Conservation (phyloP, 148 eudicot species). For the Polygonum aviculare region DNA sequence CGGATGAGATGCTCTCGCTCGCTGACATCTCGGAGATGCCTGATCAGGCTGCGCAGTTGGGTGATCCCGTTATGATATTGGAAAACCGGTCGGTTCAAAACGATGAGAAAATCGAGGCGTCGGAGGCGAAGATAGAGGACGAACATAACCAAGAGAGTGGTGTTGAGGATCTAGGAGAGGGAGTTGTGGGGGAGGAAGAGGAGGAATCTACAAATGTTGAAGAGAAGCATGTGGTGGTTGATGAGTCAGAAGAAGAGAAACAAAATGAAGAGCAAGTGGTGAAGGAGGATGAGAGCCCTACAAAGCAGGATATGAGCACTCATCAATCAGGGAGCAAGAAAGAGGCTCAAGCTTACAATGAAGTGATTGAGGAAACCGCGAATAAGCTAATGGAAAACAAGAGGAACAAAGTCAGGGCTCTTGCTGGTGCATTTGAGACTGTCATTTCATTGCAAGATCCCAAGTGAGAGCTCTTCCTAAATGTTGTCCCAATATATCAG, state of each 20-base stretch:
- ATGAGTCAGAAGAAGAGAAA: not conserved
- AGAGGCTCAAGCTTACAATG: conserved; percentile 38
- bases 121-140: not conserved
- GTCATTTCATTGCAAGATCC: conserved; percentile 50
- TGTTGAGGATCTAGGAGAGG: conserved; percentile 6
- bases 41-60: conserved; percentile 11
- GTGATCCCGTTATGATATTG: conserved; percentile 22
- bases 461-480: not conserved
- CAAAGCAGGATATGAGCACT: not conserved
- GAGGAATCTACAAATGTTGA: conserved; percentile 14
- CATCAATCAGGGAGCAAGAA: not conserved
- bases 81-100: not conserved
- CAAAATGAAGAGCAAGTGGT: not conserved
- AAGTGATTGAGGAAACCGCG: conserved; percentile 59
- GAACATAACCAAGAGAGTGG: conserved; percentile 1
- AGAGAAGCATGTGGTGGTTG: conserved; percentile 15
- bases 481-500: not conserved
- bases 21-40: conserved; percentile 45
- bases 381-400: conserved; percentile 42
- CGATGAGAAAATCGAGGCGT: not conserved
- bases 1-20: conserved; percentile 21
- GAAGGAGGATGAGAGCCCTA: not conserved
- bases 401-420: conserved; percentile 61
- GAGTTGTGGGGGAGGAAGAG: conserved; percentile 6
- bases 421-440: conserved; percentile 75